Evolutionary conservation across 2,329 filamentous ascomycete species (phyloP).

Genomic region (Talaromyces rugulosus): DNA sequence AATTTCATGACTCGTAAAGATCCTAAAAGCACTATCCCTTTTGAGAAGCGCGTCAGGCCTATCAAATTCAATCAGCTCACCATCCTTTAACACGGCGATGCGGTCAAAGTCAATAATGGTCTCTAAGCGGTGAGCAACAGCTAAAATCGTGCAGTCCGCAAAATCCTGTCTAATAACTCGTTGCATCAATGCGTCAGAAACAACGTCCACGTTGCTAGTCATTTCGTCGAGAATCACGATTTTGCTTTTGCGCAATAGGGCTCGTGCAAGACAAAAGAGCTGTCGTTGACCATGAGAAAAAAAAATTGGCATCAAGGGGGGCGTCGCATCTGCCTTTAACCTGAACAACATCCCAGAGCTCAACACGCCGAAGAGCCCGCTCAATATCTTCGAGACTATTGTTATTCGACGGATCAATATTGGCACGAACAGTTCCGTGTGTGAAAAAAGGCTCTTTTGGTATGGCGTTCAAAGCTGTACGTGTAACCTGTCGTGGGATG

Average conservation of each 20-base stretch:
- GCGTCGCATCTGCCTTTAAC: slow-evolving; percentile 37
- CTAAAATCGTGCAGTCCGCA: slow-evolving; percentile 54
- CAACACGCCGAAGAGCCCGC: slow-evolving; percentile 34
- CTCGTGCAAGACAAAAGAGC: slow-evolving; percentile 59
- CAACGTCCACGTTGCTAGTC: slow-evolving; percentile 48
- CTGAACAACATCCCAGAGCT: slow-evolving; percentile 33
- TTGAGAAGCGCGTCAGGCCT: slow-evolving; percentile 33
- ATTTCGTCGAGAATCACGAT: slow-evolving; percentile 43
- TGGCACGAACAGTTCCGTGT: slow-evolving; percentile 34
- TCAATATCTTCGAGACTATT: slow-evolving; percentile 26
- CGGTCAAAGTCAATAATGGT: slow-evolving; percentile 37
- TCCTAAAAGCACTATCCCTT: slow-evolving; percentile 11
- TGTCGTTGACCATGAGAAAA: slow-evolving; percentile 60
- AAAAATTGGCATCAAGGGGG: slow-evolving; percentile 44
- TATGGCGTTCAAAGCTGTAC: slow-evolving; percentile 38
- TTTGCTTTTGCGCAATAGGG: slow-evolving; percentile 47
- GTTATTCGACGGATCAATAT: slow-evolving; percentile 34
- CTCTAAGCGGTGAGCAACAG: slow-evolving; percentile 54
- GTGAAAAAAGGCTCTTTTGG: slow-evolving; percentile 43
- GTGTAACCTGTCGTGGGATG: slow-evolving; percentile 35
- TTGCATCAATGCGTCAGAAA: slow-evolving; percentile 56
- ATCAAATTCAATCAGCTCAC: slow-evolving; percentile 31
- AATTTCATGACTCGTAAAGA: slow-evolving; percentile 5
- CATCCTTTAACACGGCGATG: slow-evolving; percentile 33
- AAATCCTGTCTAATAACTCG: slow-evolving; percentile 54